Base-by-base conservation (phyloP, 495 filamentous ascomycete genomes). In the Clavariopsis aquatica region DNA sequence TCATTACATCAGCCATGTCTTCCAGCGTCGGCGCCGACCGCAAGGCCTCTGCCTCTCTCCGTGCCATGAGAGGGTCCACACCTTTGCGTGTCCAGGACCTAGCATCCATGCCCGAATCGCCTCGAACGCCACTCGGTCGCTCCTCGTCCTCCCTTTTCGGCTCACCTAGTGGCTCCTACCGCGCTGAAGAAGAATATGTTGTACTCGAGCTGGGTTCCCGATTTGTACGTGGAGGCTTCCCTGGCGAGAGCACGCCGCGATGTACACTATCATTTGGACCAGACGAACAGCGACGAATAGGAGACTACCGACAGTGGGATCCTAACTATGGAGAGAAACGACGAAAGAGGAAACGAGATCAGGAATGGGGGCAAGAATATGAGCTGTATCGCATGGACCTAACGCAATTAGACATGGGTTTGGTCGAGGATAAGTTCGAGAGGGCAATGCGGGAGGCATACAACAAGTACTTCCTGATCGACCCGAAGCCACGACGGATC, bases 381-480 rank as follows among this genome's bases (percentile, higher is more conserved):
- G 94, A 98, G 78, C 76, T 98, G 26, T 98, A 93, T 89, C 81
- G 81, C 34, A 80, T 84, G 63, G 90, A 97, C 71, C 57, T 94
- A 52, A 81, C 89, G 45, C 81, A 80, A 1, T 66, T 89, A 2
- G 89, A 97, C 72, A 68, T 96, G 23, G 89, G 87, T 1, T 76
- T 96, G 52, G 84, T 97, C 5, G 87, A 88, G 57, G 93, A 98
- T 75, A 93, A 91, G 75, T 82, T 98, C 28, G 94, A 97, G 75
- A 81, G 92, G 52, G 86, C 85, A 23, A 75, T 97, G 69, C 84
- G 93, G 57, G 87, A 92, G 62, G 89, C 89, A n/a, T 92, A 91
- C 72, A 89, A 87, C 62, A 92, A 91, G 81, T 87, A 72, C 46
- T 68, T 78, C 75, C 76, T 97, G 41, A 81, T 96, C 57, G 89